A percentile compares a stretch with the other conserved stretches of the same genome.
Evolutionary conservation across 2,329 filamentous ascomycete species (phyloP).

Genomic region (Colletotrichum sp.): DNA sequence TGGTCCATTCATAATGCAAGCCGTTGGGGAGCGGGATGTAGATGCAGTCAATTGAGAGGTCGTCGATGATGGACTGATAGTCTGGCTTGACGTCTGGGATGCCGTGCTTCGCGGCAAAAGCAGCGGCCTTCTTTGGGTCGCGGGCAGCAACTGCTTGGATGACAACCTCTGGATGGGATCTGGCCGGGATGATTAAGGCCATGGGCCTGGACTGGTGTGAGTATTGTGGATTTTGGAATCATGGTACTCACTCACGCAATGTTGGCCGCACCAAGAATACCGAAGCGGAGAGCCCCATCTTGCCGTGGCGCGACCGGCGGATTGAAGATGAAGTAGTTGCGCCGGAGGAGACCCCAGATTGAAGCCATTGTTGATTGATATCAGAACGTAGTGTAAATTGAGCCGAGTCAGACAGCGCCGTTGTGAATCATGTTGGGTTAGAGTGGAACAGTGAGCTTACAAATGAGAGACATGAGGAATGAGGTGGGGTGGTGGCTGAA

Average conservation of each 20-base stretch:
- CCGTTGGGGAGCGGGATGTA: constrained; percentile 53
- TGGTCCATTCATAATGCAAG: constrained; percentile 49
- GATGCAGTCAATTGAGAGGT: constrained; percentile 46
- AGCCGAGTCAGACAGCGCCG: neutral
- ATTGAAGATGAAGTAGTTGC: constrained; percentile 4
- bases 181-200: constrained; percentile 52
- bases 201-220: constrained; percentile 31
- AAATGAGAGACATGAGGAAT: neutral
- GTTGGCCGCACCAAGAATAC: constrained; percentile 44
- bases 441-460: neutral
- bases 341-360: constrained; percentile 2
- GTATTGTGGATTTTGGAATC: neutral
- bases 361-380: neutral
- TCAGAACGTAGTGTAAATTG: neutral
- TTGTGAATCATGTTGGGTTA: neutral
- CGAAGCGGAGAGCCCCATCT: constrained; percentile 35
- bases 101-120: constrained; percentile 53
- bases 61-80: constrained; percentile 47
- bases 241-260: constrained; percentile 34
- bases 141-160: constrained; percentile 57
- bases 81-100: constrained; percentile 53
- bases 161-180: constrained; percentile 56
- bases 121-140: constrained; percentile 47
- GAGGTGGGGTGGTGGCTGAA: neutral
- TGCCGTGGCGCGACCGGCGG: neutral